phyloP scores from a whole-genome alignment of 208 protist genomes.

The Leishmania lainsoni region DNA sequence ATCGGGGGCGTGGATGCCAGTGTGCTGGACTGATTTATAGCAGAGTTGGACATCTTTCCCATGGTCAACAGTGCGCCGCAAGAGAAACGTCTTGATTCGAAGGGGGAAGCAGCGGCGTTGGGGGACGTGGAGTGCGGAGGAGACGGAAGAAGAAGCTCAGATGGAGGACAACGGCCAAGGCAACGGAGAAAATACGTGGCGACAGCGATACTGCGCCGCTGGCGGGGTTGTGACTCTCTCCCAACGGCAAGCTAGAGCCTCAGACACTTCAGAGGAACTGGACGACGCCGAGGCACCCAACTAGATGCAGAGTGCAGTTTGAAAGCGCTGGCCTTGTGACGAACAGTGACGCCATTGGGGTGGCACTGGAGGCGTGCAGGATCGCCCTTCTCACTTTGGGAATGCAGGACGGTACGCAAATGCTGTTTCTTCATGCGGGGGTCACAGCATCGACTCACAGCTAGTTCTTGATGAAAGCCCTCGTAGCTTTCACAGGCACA shows the following conservation, averaged over 20 bases:
- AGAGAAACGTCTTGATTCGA: conserved; percentile 35
- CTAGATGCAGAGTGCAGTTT: conserved; percentile 29
- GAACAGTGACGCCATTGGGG: not conserved
- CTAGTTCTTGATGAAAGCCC: conserved; percentile 46
- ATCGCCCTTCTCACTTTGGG: conserved; percentile 68
- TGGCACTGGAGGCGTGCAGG: conserved; percentile 36
- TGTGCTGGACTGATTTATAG: conserved; percentile 80
- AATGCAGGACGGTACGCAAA: conserved; percentile 32
- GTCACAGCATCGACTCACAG: conserved; percentile 8
- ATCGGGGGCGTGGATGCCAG: conserved; percentile 66
- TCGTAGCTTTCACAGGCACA: conserved; percentile 27
- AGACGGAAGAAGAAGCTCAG: conserved; percentile 9
- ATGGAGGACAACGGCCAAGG: not conserved
- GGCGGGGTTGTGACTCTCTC: conserved; percentile 30
- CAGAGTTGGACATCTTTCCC: conserved; percentile 91
- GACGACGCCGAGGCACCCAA: conserved; percentile 10
- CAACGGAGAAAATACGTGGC: not conserved
- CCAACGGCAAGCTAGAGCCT: conserved; percentile 42
- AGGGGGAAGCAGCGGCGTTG: conserved; percentile 23
- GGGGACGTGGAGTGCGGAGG: conserved; percentile 6
- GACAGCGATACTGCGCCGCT: not conserved
- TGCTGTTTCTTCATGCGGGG: conserved; percentile 61
- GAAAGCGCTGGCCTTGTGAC: conserved; percentile 6
- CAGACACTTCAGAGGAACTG: conserved; percentile 50
- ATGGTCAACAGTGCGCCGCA: conserved; percentile 78